Percentiles rank a stretch among this genome's conserved stretches.
phyloP scores from a whole-genome alignment of 2,329 filamentous ascomycete genomes.

The Penicillium hordei region DNA sequence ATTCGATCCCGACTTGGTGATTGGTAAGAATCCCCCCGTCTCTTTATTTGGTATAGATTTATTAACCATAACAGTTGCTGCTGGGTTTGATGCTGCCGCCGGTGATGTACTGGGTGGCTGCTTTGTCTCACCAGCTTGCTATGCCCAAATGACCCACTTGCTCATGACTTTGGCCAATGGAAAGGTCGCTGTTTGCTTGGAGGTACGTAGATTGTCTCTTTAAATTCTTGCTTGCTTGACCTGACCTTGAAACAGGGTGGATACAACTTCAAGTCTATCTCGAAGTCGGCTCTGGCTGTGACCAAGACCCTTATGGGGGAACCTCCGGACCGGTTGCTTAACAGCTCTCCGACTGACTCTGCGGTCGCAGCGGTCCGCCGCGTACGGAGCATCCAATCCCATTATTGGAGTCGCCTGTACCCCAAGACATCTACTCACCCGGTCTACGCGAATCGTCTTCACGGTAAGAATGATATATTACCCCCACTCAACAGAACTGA shows the following conservation, averaged over 20 bases:
- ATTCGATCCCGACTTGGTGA: constrained; percentile 90
- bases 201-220: constrained; percentile 46
- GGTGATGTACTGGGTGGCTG: constrained; percentile 92
- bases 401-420: constrained; percentile 85
- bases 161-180: constrained; percentile 90
- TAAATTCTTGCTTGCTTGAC: neutral
- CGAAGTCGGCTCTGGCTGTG: constrained; percentile 86
- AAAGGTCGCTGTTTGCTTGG: constrained; percentile 86
- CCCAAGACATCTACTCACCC: constrained; percentile 52
- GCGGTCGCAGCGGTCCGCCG: constrained; percentile 58
- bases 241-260: constrained; percentile 58
- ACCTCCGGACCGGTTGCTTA: constrained; percentile 65
- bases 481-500: constrained; percentile 5
- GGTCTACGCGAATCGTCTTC: constrained; percentile 57
- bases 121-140: constrained; percentile 85
- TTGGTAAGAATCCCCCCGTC: constrained; percentile 50
- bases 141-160: constrained; percentile 99
- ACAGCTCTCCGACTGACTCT: constrained; percentile 48
- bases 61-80: constrained; percentile 61
- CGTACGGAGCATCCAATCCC: constrained; percentile 60
- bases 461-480: constrained; percentile 45
- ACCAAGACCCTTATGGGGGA: constrained; percentile 94
- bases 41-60: neutral
- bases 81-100: constrained; percentile 92
- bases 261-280: constrained; percentile 92